phyloP scores from a whole-genome alignment of 2,329 filamentous ascomycete species.

The Colletotrichum somersetense region DNA sequence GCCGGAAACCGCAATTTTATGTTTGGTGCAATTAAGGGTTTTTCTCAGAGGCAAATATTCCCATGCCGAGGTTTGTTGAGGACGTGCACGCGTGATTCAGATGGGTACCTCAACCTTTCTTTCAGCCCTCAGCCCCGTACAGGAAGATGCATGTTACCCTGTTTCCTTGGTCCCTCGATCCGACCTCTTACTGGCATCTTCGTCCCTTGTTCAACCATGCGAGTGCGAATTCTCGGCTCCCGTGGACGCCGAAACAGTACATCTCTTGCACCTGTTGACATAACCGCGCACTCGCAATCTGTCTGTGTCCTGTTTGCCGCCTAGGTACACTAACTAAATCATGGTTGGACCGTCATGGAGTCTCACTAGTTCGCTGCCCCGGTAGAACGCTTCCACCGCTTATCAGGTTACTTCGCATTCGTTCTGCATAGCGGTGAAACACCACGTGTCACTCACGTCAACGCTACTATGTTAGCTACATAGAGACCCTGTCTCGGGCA shows the following conservation, averaged over 20 bases:
- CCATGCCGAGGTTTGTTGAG: constrained; percentile 30
- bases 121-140: neutral
- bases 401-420: neutral
- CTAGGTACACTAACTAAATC: neutral
- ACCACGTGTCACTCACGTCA: neutral
- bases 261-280: neutral
- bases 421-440: neutral
- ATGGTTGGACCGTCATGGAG: constrained; percentile 4
- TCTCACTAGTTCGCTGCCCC: neutral
- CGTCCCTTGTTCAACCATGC: neutral
- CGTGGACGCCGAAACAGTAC: neutral
- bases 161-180: neutral
- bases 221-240: constrained; percentile 26
- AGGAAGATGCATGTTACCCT: constrained; percentile 28
- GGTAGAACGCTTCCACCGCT: neutral
- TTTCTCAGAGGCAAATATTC: constrained; percentile 17
- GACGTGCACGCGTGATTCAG: constrained; percentile 27
- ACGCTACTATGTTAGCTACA: too few species aligned
- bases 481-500: too few species aligned
- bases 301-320: neutral
- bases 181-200: constrained; percentile 6
- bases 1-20: neutral
- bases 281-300: neutral
- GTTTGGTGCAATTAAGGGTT: neutral
- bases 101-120: neutral